Percentiles rank a stretch among this genome's conserved stretches.
Evolutionary conservation across 1,284 basidiomycete species (phyloP).

Genomic region (Fistulinella staudtii): DNA sequence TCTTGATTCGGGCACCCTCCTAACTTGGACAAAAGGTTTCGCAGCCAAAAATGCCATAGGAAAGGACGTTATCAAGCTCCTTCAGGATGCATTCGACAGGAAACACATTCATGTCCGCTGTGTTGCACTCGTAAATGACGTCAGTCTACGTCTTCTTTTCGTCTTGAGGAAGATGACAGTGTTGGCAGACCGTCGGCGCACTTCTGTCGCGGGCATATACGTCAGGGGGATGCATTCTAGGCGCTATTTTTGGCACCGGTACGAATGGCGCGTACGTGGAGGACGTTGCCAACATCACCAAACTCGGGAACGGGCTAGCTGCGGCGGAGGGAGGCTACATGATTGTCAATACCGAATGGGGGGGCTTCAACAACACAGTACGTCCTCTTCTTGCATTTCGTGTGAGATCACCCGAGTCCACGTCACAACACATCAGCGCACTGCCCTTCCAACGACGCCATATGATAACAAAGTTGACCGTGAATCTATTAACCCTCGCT

Average conservation of each 20-base stretch:
- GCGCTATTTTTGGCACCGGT: conserved; percentile 95
- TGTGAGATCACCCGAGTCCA: conserved; percentile 1
- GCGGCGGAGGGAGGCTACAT: conserved; percentile 69
- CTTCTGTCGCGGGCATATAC: conserved; percentile 91
- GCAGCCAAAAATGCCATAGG: conserved; percentile 88
- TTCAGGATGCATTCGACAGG: conserved; percentile 91
- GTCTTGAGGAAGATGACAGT: conserved; percentile 5
- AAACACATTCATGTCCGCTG: conserved; percentile 94
- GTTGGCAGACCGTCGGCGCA: conserved; percentile 83
- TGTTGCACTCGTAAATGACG: conserved; percentile 95
- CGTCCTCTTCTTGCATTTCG: conserved; percentile 22
- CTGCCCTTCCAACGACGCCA: conserved; percentile 86
- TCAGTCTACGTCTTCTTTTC: conserved; percentile 38
- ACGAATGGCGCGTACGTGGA: conserved; percentile 98
- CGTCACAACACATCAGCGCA: conserved; percentile 47
- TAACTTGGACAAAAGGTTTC: conserved; percentile 98
- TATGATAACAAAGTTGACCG: conserved; percentile 94
- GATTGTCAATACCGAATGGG: conserved; percentile 99
- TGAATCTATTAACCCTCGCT: conserved; percentile 89
- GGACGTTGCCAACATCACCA: conserved; percentile 78
- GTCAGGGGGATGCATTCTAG: conserved; percentile 83
- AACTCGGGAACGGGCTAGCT: conserved; percentile 64
- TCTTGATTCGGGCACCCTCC: conserved; percentile 81
- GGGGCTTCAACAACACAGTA: conserved; percentile 89
- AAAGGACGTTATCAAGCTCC: conserved; percentile 85